A percentile compares a stretch with the other conserved stretches of the same genome.
Conservation (phyloP, 148 eudicot species). For the Rhododendron williamsianum region DNA sequence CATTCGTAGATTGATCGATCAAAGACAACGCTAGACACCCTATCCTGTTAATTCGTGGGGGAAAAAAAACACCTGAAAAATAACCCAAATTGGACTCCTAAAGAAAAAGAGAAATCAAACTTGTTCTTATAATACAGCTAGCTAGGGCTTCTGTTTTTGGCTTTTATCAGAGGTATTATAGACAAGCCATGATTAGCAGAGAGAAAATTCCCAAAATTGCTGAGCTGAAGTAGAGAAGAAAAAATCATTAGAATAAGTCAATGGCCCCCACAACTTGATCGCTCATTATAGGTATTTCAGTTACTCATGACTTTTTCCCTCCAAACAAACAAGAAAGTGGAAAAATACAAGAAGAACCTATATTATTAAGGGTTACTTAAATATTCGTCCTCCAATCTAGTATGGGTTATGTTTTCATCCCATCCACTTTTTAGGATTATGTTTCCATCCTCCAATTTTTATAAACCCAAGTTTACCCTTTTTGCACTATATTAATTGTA, state of each 20-base stretch:
- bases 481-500: too few relatives aligned
- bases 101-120: background rate
- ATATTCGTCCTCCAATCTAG: too few relatives aligned
- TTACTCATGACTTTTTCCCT: background rate
- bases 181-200: constrained; percentile 24
- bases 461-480: too few relatives aligned
- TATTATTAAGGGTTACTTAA: too few relatives aligned
- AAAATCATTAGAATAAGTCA: background rate
- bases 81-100: too few relatives aligned
- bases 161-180: background rate
- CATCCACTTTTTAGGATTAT: too few relatives aligned
- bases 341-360: background rate
- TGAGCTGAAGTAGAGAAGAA: background rate
- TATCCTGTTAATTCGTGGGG: too few relatives aligned
- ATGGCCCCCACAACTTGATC: background rate
- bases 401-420: too few relatives aligned
- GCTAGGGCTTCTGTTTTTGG: constrained; percentile 22
- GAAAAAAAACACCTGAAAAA: too few relatives aligned
- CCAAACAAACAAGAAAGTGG: background rate
- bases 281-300: constrained; percentile 6
- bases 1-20: background rate
- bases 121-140: constrained; percentile 11
- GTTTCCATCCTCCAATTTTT: too few relatives aligned
- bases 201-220: background rate
- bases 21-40: too few relatives aligned